phyloP scores from a whole-genome alignment of 129 eudicot species.

The Tanacetum coccineum region DNA sequence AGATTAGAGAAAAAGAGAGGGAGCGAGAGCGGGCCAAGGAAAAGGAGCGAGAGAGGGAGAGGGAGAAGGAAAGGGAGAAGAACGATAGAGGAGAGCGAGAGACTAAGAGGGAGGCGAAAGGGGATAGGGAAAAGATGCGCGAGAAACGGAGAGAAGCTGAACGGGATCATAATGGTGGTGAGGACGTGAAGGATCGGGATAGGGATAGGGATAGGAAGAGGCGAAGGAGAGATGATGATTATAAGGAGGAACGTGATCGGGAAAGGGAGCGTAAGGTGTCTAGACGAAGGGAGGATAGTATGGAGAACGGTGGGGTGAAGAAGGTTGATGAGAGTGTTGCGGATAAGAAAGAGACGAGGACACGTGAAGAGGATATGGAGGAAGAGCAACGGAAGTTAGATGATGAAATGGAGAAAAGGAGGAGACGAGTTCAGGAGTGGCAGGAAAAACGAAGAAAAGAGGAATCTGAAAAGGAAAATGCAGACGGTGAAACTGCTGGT shows the following conservation, averaged over 20 bases:
- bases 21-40: conserved; percentile 37
- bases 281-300: conserved; percentile 62
- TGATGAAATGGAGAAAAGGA: conserved; percentile 87
- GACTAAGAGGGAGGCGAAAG: not conserved
- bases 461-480: conserved; percentile 68
- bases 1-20: too few species aligned
- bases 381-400: conserved; percentile 80
- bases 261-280: conserved; percentile 20
- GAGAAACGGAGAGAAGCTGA: conserved; percentile 55
- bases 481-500: conserved; percentile 52
- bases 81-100: not conserved
- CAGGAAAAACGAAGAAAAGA: conserved; percentile 76
- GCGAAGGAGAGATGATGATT: conserved; percentile 57
- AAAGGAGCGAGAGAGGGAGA: conserved; percentile 24
- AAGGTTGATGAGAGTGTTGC: conserved; percentile 43
- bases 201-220: conserved; percentile 59
- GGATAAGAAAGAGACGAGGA: conserved; percentile 35
- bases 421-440: conserved; percentile 97
- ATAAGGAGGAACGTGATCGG: conserved; percentile 49
- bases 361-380: conserved; percentile 65
- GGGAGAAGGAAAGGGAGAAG: not conserved
- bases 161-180: conserved; percentile 45
- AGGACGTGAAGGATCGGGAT: conserved; percentile 53
- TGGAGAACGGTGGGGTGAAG: conserved; percentile 25
- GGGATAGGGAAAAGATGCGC: conserved; percentile 34